These are phyloP conservation scores for Ceratocystis alfenasii DNA, from an alignment of 2,329 filamentous ascomycete species.

Conservation along the genomic window DNA sequence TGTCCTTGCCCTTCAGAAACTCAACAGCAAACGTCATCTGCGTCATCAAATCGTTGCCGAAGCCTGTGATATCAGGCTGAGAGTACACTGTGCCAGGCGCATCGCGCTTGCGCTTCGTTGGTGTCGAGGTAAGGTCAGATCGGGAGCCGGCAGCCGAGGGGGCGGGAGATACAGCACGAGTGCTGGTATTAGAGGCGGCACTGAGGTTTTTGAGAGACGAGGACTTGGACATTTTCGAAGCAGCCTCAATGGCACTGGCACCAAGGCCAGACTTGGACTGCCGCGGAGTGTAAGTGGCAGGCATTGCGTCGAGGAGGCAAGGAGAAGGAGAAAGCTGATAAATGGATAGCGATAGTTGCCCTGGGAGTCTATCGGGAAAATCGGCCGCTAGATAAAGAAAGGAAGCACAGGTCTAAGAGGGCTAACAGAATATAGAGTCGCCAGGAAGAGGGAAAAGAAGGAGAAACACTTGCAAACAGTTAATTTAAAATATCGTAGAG, in stretches of 20 bases:
- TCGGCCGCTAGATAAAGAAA: background rate
- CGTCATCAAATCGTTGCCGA: constrained; percentile 69
- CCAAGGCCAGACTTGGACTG: constrained; percentile 16
- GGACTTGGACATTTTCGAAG: constrained; percentile 48
- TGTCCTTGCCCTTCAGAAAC: constrained; percentile 62
- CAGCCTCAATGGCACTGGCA: constrained; percentile 33
- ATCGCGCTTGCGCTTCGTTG: constrained; percentile 51
- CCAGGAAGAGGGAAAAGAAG: background rate
- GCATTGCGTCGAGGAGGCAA: background rate
- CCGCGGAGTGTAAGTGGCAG: constrained; percentile 16
- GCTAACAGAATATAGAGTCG: background rate
- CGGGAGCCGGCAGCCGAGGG: constrained; percentile 40
- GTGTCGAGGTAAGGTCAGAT: constrained; percentile 39
- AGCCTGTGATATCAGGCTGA: constrained; percentile 63
- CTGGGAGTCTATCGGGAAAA: no score
- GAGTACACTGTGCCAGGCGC: constrained; percentile 51
- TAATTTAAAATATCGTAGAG: background rate
- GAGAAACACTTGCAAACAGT: background rate
- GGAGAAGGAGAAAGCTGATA: background rate
- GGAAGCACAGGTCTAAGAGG: background rate
- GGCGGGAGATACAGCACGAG: constrained; percentile 51
- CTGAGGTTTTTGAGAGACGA: constrained; percentile 39
- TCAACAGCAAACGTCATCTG: constrained; percentile 80
- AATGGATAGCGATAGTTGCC: no score
- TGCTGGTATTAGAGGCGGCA: constrained; percentile 35